Percentiles rank a stretch among this genome's conserved stretches.
These are phyloP conservation scores for Helminthosporium solani DNA, from an alignment of 2,329 filamentous ascomycete genomes.

Conservation along the genomic window DNA sequence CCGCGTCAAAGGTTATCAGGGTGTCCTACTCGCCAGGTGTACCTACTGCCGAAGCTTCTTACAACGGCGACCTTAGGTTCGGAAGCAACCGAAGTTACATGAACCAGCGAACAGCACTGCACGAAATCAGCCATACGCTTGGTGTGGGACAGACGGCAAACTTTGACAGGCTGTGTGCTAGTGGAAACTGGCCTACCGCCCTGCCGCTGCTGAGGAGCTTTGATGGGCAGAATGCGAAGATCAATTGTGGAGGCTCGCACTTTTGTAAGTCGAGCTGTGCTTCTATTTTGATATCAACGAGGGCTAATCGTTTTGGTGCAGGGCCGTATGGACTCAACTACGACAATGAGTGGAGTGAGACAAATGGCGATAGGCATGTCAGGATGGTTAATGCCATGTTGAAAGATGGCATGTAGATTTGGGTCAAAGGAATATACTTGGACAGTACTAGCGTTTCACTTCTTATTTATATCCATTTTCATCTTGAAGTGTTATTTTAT, in stretches of 20 bases:
- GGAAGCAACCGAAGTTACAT: conserved; percentile 37
- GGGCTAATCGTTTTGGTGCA: neutral
- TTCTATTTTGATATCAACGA: conserved; percentile 2
- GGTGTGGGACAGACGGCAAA: conserved; percentile 37
- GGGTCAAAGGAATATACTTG: too few species aligned
- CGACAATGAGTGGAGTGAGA: conserved; percentile 39
- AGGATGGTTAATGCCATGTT: conserved; percentile 36
- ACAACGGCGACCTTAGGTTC: conserved; percentile 39
- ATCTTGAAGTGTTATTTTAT: too few species aligned
- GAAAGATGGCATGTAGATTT: conserved; percentile 30
- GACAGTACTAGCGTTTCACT: too few species aligned
- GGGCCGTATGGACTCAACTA: conserved; percentile 37
- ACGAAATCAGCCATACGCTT: conserved; percentile 38
- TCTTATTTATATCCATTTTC: too few species aligned
- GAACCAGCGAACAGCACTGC: conserved; percentile 39
- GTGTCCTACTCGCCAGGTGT: conserved; percentile 36
- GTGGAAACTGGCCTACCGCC: conserved; percentile 36
- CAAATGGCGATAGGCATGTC: conserved; percentile 37
- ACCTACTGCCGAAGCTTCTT: conserved; percentile 37
- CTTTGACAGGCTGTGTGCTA: conserved; percentile 30
- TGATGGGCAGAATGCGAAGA: conserved; percentile 32
- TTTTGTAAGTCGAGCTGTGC: conserved; percentile 37
- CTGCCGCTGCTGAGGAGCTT: conserved; percentile 32
- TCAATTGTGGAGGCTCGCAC: conserved; percentile 35
- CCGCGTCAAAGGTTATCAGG: conserved; percentile 27